Conservation (phyloP, 768 basidiomycete species). For the Tricholoma saponaceum region DNA sequence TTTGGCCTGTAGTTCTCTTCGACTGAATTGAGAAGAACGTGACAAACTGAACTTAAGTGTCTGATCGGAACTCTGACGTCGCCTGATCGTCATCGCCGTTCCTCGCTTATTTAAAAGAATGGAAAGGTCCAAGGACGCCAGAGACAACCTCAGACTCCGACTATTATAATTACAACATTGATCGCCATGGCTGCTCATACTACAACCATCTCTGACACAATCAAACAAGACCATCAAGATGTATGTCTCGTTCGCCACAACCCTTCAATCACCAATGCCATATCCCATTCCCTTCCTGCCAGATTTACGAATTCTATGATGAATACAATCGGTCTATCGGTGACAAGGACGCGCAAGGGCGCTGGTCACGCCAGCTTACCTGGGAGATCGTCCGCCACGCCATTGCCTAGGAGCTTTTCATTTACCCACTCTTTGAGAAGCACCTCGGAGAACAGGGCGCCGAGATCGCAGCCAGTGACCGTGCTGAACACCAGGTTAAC, state of each 20-base stretch:
- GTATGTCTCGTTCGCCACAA: conserved; percentile 19
- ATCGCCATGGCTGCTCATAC: too few relatives aligned
- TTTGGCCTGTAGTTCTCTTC: too few relatives aligned
- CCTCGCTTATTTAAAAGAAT: too few relatives aligned
- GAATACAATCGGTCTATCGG: conserved; percentile 39
- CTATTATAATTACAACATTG: too few relatives aligned
- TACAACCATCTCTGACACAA: conserved; percentile 27
- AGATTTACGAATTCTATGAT: conserved; percentile 59
- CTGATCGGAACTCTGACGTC: too few relatives aligned
- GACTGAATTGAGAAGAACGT: too few relatives aligned
- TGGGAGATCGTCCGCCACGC: conserved; percentile 64
- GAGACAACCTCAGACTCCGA: too few relatives aligned
- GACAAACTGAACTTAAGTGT: too few relatives aligned
- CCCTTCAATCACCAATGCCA: too few relatives aligned
- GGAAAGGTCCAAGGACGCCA: too few relatives aligned
- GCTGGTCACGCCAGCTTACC: conserved; percentile 52
- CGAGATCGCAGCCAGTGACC: conserved; percentile 49
- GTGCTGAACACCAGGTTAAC: conserved; percentile 55
- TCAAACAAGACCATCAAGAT: conserved; percentile 49
- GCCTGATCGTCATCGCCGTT: too few relatives aligned
- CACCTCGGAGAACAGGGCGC: conserved; percentile 48
- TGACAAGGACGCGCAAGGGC: conserved; percentile 42
- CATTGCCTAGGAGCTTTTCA: conserved; percentile 58
- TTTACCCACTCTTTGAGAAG: conserved; percentile 60
- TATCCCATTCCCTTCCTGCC: background rate